Conservation (phyloP, 441 rosid genomes). For the Populus tomentosa region DNA sequence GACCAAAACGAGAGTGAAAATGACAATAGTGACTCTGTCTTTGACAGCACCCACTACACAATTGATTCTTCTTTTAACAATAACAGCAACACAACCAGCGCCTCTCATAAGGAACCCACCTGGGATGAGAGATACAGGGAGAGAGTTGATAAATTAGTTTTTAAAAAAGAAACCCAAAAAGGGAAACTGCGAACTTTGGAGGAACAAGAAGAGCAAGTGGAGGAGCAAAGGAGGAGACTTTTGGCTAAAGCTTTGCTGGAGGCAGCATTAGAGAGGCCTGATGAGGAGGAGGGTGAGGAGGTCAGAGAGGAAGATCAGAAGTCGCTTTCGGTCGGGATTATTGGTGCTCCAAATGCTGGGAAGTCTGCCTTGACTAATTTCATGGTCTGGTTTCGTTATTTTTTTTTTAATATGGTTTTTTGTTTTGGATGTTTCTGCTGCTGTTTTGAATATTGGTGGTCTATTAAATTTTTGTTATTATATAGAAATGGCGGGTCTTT, state of each 20-base stretch:
- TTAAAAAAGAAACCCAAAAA: constrained; percentile 38
- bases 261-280: constrained; percentile 66
- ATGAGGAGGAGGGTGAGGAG: constrained; percentile 52
- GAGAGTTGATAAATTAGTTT: constrained; percentile 48
- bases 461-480: neutral
- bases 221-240: constrained; percentile 36
- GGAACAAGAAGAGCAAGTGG: constrained; percentile 38
- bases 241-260: constrained; percentile 73
- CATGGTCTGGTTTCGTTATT: constrained; percentile 54
- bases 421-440: neutral
- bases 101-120: constrained; percentile 25
- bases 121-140: constrained; percentile 70
- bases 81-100: constrained; percentile 1
- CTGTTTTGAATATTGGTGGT: neutral
- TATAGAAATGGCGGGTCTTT: neutral
- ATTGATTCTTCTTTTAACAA: constrained; percentile 13
- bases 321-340: constrained; percentile 86
- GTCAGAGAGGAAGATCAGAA: constrained; percentile 91
- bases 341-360: constrained; percentile 96
- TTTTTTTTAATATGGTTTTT: neutral
- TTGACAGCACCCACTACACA: constrained; percentile 57
- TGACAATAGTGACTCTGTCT: constrained; percentile 42
- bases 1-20: constrained; percentile 33
- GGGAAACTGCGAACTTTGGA: constrained; percentile 19
- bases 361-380: constrained; percentile 82